Percentiles rank a stretch among this genome's conserved stretches.
phyloP scores from a whole-genome alignment of 495 filamentous ascomycete species.

The Ascodesmis nigricans region DNA sequence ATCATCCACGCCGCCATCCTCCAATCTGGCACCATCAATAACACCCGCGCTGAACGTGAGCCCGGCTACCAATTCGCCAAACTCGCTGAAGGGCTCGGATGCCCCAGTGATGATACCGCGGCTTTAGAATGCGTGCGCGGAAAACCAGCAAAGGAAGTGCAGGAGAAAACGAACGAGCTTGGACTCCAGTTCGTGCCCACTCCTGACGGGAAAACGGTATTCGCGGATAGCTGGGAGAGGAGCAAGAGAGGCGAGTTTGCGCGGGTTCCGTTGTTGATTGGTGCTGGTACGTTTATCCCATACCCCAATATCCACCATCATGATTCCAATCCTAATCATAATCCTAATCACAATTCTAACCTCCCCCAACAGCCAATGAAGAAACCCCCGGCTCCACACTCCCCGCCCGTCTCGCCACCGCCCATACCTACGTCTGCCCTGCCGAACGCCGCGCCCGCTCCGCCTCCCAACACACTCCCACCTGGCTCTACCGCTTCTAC shows the following conservation, averaged over 20 bases:
- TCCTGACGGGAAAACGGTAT: neutral
- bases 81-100: constrained; percentile 2
- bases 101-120: neutral
- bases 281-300: too few species aligned
- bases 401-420: neutral
- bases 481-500: constrained; percentile 1
- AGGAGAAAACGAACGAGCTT: neutral
- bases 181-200: neutral
- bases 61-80: constrained; percentile 15
- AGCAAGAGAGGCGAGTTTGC: neutral
- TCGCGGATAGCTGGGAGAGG: neutral
- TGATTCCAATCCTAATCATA: too few species aligned
- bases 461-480: neutral
- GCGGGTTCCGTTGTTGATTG: neutral
- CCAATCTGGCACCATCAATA: constrained; percentile 15
- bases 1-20: constrained; percentile 27
- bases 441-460: neutral
- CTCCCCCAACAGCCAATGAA: too few species aligned
- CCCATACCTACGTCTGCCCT: neutral
- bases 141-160: too few species aligned
- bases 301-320: too few species aligned
- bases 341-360: too few species aligned
- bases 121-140: too few species aligned
- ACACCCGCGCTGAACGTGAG: constrained; percentile 22
- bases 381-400: neutral